Evolutionary conservation across 192 early-diverging fungal genomes (phyloP).

Genomic region (Diversispora epigaea): DNA sequence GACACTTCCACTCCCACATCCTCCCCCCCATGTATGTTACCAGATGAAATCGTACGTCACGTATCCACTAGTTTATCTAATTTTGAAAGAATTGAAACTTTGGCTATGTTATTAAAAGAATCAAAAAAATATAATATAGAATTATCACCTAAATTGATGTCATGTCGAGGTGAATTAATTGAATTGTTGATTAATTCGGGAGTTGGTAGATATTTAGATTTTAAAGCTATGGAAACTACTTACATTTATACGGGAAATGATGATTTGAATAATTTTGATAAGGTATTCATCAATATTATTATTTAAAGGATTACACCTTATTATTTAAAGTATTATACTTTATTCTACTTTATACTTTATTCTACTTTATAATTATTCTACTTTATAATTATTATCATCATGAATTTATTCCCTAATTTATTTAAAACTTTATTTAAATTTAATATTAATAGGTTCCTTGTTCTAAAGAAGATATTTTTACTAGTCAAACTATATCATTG

Average conservation of each 20-base stretch:
- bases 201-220: conserved; percentile 85
- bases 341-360: too few relatives aligned
- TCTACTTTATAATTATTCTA: too few relatives aligned
- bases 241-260: conserved; percentile 48
- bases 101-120: conserved; percentile 45
- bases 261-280: too few relatives aligned
- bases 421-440: too few relatives aligned
- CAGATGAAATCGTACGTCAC: conserved; percentile 12
- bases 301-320: too few relatives aligned
- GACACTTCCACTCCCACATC: too few relatives aligned
- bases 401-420: too few relatives aligned
- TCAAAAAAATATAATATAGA: conserved; percentile 69
- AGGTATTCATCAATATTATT: too few relatives aligned
- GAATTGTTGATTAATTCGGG: conserved; percentile 74
- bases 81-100: conserved; percentile 33
- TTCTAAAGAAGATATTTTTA: conserved; percentile 92
- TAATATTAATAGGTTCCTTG: conserved; percentile 62
- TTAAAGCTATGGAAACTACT: conserved; percentile 75
- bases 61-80: conserved; percentile 25
- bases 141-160: conserved; percentile 67
- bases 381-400: too few relatives aligned
- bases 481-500: conserved; percentile 66
- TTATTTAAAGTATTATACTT: too few relatives aligned
- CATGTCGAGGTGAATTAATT: conserved; percentile 67
- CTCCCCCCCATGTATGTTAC: too few relatives aligned